A percentile compares a stretch with the other conserved stretches of the same genome.
Conservation (phyloP, 2,329 filamentous ascomycete genomes). For the Colletotrichum horii region DNA sequence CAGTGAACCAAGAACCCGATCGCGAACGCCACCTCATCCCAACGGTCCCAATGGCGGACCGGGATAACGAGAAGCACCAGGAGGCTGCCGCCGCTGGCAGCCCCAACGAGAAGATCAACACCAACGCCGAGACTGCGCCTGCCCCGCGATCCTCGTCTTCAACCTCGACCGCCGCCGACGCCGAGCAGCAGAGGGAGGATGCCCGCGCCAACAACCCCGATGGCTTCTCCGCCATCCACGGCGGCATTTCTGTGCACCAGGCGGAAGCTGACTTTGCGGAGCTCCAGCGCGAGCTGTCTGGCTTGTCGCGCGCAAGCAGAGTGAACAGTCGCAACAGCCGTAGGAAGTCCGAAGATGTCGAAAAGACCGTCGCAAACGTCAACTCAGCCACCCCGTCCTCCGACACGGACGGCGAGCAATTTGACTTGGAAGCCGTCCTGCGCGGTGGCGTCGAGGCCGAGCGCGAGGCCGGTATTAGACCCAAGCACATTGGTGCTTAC, state of each 20-base stretch:
- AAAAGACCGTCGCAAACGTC: constrained; percentile 54
- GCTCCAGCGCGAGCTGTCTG: constrained; percentile 66
- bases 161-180: constrained; percentile 31
- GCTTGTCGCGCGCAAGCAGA: constrained; percentile 58
- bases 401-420: constrained; percentile 60
- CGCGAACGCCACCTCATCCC: not conserved
- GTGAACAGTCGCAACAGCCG: constrained; percentile 33
- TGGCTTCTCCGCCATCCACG: constrained; percentile 44
- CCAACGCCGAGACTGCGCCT: not conserved
- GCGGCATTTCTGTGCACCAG: constrained; percentile 67
- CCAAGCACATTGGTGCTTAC: constrained; percentile 80
- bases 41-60: constrained; percentile 31
- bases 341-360: constrained; percentile 51
- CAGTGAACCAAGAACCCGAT: not conserved
- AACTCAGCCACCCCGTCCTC: constrained; percentile 35
- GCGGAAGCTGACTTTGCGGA: constrained; percentile 75
- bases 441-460: constrained; percentile 75
- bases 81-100: constrained; percentile 33
- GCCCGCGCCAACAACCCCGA: constrained; percentile 52
- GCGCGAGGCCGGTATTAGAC: constrained; percentile 77
- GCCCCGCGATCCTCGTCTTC: constrained; percentile 25
- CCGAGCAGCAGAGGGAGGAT: constrained; percentile 34
- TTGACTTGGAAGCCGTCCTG: constrained; percentile 78
- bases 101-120: constrained; percentile 25
- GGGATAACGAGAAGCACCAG: constrained; percentile 30